Evolutionary conservation across 108 stramenopile species (phyloP), one percentile per base, ranked within the genome.

Genomic region (Chaetoceros tenuissimus): DNA sequence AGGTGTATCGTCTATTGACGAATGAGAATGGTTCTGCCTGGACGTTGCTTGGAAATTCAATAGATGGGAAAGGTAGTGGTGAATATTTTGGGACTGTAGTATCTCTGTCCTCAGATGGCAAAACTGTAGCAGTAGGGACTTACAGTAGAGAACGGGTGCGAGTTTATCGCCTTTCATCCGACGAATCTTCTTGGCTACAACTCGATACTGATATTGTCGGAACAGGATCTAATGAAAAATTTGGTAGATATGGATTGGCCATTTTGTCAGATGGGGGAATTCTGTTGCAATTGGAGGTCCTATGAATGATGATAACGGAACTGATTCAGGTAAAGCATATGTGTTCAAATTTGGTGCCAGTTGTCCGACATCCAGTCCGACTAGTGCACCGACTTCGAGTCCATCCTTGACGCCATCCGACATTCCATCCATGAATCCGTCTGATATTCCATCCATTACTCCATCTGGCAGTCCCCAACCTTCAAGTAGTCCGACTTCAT

Each of bases 211-310:
- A 30, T 19, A 30, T 67, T 26, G 28, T 51, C 2, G 66, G 66
- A 24, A 50, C 59, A 28, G 59, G n/a, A 28, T 24, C n/a, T 1
- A 51, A 50, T 22, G 66, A 60, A 52, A 5, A 44, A 1, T 60
- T 53, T 46, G 59, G 66, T 23, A 17, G 28, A 2, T 60, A 47
- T 1, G 29, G 59, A 10, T 59, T n/a, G n/a, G n/a, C n/a, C n/a
- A n/a, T 51, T 43, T 25, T 67, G 0, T 59, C 66, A n/a, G 48
- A 20, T 19, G 59, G 59, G 43, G 65, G 65, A 0, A 57, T n/a
- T n/a, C 8, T 19, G 21, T n/a, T 1, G 45, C 43, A 17, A 5
- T 25, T 2, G 34, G 31, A 3, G 56, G 56, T 57, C 17, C 56
- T 1, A 1, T 28, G 24, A 2, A 5, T 24, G 43, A 44, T 44